Percentiles rank a stretch among this genome's conserved stretches.
phyloP scores from a whole-genome alignment of 129 eudicot genomes.

The Escallonia herrerae region DNA sequence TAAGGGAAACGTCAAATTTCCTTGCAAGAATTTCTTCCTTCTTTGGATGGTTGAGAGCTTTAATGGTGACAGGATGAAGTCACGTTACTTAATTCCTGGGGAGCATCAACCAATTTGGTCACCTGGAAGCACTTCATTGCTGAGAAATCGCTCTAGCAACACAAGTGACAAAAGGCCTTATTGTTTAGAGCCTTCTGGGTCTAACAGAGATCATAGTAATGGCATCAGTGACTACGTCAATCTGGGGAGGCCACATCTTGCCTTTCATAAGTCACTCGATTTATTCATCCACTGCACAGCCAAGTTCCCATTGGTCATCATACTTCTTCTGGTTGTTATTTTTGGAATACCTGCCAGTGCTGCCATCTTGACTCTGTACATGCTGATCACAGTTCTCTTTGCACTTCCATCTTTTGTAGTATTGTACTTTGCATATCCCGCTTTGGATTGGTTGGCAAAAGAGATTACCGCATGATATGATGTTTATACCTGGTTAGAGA shows the following conservation, averaged over 20 bases:
- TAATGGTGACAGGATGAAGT: constrained; percentile 45
- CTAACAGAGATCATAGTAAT: constrained; percentile 5
- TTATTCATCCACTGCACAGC: constrained; percentile 41
- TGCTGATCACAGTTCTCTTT: constrained; percentile 52
- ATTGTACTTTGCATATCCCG: constrained; percentile 61
- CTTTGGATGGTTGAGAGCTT: constrained; percentile 82
- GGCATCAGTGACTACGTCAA: background rate
- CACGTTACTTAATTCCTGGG: constrained; percentile 15
- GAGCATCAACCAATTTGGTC: constrained; percentile 35
- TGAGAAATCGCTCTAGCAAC: constrained; percentile 13
- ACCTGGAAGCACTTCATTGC: constrained; percentile 20
- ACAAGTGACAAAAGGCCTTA: constrained; percentile 18
- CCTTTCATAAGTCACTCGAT: constrained; percentile 50
- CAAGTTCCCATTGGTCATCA: constrained; percentile 47
- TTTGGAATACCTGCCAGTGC: constrained; percentile 50
- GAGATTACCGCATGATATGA: constrained; percentile 42
- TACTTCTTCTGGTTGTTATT: constrained; percentile 37
- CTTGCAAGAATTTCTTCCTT: constrained; percentile 64
- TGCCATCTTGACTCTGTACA: constrained; percentile 35
- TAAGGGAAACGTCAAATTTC: constrained; percentile 55
- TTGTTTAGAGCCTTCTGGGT: constrained; percentile 9
- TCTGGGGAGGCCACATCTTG: constrained; percentile 34
- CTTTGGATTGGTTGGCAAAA: constrained; percentile 52
- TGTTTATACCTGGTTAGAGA: constrained; percentile 1
- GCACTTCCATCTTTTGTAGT: constrained; percentile 64